A percentile compares a stretch with the other conserved stretches of the same genome.
Conservation (phyloP, 75 land plant species). For the Cupressus sempervirens region DNA sequence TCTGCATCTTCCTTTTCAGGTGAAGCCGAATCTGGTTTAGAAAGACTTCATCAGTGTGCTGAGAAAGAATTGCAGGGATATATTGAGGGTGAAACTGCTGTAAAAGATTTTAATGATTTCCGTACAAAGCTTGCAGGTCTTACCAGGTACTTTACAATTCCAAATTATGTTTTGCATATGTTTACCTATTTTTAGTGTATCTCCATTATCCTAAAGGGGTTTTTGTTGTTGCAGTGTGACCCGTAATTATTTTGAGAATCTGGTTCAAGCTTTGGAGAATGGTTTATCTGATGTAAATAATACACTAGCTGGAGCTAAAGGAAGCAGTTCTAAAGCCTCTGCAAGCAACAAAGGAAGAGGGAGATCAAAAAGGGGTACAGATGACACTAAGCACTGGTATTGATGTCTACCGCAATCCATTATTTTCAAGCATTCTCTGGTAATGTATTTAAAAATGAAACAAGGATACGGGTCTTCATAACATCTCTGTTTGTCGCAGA, state of each 20-base stretch:
- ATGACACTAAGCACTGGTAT: constrained; percentile 52
- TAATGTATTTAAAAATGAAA: background rate
- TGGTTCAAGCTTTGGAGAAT: constrained; percentile 83
- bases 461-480: background rate
- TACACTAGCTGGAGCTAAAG: constrained; percentile 33
- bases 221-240: constrained; percentile 63
- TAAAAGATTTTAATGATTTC: constrained; percentile 75
- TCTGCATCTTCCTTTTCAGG: constrained; percentile 37
- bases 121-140: constrained; percentile 91
- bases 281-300: constrained; percentile 73
- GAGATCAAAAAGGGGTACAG: constrained; percentile 32
- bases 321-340: constrained; percentile 39
- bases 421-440: background rate
- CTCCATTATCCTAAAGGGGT: background rate
- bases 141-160: constrained; percentile 60
- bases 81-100: constrained; percentile 62
- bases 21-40: constrained; percentile 94
- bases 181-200: background rate
- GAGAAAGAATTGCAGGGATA: constrained; percentile 81
- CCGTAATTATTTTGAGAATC: constrained; percentile 90
- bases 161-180: background rate
- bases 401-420: constrained; percentile 25
- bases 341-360: constrained; percentile 40
- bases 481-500: background rate
- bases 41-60: constrained; percentile 95